Conservation (phyloP, 805 yeast genomes). For the Wickerhamiella kurtzmanii region DNA sequence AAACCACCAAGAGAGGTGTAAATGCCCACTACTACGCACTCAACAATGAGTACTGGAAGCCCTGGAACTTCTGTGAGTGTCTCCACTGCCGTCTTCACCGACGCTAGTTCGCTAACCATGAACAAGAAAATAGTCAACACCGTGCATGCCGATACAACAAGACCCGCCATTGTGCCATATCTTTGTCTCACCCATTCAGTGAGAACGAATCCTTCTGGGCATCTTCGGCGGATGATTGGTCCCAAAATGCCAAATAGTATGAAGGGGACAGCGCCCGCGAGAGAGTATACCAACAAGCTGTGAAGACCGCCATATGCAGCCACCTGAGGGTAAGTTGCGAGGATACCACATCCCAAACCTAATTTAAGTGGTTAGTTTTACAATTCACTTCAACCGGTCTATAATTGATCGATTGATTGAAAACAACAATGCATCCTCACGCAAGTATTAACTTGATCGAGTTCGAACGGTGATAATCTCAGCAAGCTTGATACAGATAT, state of each 20-base stretch:
- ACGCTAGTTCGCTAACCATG: constrained; percentile 77
- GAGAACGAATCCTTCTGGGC: constrained; percentile 83
- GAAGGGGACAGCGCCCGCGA: constrained; percentile 74
- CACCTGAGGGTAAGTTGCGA: constrained; percentile 75
- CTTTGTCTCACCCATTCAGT: constrained; percentile 90
- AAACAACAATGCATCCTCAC: constrained; percentile 43
- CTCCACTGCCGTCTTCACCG: constrained; percentile 61
- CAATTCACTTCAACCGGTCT: not conserved
- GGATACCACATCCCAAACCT: constrained; percentile 83
- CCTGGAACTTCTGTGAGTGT: constrained; percentile 69
- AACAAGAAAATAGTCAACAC: constrained; percentile 72
- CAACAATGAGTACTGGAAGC: constrained; percentile 67
- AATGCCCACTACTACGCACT: constrained; percentile 77
- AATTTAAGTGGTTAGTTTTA: constrained; percentile 7
- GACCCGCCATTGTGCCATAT: constrained; percentile 60
- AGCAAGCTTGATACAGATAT: constrained; percentile 29
- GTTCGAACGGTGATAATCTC: constrained; percentile 61
- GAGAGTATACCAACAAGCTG: constrained; percentile 68
- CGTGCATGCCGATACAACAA: constrained; percentile 69
- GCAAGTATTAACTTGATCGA: constrained; percentile 76
- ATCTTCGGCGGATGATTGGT: constrained; percentile 59
- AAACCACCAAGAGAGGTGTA: constrained; percentile 87
- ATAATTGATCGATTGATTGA: not conserved
- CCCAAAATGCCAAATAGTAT: constrained; percentile 69
- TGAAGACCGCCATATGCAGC: constrained; percentile 79